Evolutionary conservation across 148 eudicot species (phyloP), one percentile per base, ranked within the genome.

Genomic region (Rhododendron williamsianum): DNA sequence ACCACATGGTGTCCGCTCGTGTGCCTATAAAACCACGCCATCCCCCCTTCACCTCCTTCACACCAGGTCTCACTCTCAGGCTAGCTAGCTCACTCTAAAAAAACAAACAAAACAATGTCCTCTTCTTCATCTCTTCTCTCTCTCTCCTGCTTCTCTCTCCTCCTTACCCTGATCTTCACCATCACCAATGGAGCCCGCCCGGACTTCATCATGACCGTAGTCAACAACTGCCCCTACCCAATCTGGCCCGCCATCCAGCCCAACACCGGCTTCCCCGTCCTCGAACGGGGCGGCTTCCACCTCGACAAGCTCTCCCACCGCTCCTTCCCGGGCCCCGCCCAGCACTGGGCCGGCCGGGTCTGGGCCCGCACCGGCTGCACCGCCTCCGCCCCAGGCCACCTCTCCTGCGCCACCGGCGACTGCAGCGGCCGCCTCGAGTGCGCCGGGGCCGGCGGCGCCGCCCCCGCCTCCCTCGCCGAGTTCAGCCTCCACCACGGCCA

Each of bases 231-330:
- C 91, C 99, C 95, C 15, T 96, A 79, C 95, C 86, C 99, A 80
- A 83, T 96, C 87, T 96, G 98, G 98, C 98, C 98, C 21, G 99
- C 98, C 25, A 93, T 95, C 91, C 96, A 95, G 76, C 98, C 97
- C 87, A 95, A 91, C 92, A 54, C 93, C 56, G 99, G 99, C 88
- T 89, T 86, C 89, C 91, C 93, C 3, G 88, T 90, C 90, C 94
- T 94, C 43, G 89, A 96, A 83, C 88, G 85, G 30, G 99, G 99
- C 77, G 99, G 99, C 49, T 96, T 96, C 83, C 81, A 91, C 65
- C 98, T 96, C 89, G 16, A 86, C 67, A 73, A 89, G 78, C 93
- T 91, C 80, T 87, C 93, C 91, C 99, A 95, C 92, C 97, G 93
- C 91, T 95, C 99, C 48, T 96, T 96, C 90, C 91, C 92, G 0